A percentile compares a stretch with the other conserved stretches of the same genome.
Evolutionary conservation across 2,329 filamentous ascomycete genomes (phyloP).

Genomic region (Aspergillus fijiensis): DNA sequence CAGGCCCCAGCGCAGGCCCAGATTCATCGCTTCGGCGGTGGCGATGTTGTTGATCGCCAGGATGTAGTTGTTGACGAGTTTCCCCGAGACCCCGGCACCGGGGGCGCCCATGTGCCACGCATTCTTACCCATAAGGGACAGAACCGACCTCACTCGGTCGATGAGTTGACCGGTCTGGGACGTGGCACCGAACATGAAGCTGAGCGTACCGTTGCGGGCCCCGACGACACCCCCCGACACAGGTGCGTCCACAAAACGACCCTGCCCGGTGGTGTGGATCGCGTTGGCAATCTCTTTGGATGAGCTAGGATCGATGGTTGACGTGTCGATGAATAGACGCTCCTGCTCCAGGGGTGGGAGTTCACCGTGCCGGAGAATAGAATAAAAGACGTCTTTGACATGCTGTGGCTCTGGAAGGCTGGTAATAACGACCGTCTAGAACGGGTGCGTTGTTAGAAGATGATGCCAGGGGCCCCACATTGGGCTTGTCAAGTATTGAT

Average conservation of each 20-base stretch:
- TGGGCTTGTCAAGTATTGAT: background rate
- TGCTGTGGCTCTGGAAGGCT: slow-evolving; percentile 87
- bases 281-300: slow-evolving; percentile 74
- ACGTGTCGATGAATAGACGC: slow-evolving; percentile 90
- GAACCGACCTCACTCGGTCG: slow-evolving; percentile 63
- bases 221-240: slow-evolving; percentile 97
- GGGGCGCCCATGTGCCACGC: slow-evolving; percentile 83
- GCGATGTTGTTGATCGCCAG: slow-evolving; percentile 88
- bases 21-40: slow-evolving; percentile 65
- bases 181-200: slow-evolving; percentile 88
- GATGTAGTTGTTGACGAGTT: slow-evolving; percentile 96
- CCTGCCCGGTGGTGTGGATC: slow-evolving; percentile 65
- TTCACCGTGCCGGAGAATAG: slow-evolving; percentile 63
- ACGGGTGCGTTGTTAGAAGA: slow-evolving; percentile 7
- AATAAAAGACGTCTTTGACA: slow-evolving; percentile 76
- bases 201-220: slow-evolving; percentile 80
- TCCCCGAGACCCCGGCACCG: slow-evolving; percentile 82
- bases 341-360: slow-evolving; percentile 55
- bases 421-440: slow-evolving; percentile 79
- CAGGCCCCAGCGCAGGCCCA: slow-evolving; percentile 63
- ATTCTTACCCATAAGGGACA: slow-evolving; percentile 80
- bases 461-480: background rate
- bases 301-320: slow-evolving; percentile 88
- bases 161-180: slow-evolving; percentile 52
- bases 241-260: slow-evolving; percentile 86